Conservation (phyloP, 2,329 filamentous ascomycete genomes). For the Neodidymelliopsis sp. region DNA sequence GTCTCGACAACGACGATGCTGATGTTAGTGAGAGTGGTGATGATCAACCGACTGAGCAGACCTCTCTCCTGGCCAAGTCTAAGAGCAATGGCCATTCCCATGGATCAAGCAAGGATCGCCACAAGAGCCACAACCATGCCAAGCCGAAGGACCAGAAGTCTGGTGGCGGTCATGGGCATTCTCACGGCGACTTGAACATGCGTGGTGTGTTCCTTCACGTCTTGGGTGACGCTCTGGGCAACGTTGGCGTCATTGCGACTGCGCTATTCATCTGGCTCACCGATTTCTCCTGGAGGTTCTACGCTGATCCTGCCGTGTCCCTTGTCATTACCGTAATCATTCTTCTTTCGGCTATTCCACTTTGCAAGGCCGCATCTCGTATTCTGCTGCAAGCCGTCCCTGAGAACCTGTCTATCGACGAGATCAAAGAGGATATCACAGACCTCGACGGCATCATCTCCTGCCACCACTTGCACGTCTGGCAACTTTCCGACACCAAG, state of each 20-base stretch:
- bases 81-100: conserved; percentile 21
- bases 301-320: conserved; percentile 90
- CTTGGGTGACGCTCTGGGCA: conserved; percentile 84
- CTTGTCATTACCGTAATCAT: conserved; percentile 88
- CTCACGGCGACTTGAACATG: conserved; percentile 93
- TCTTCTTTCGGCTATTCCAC: conserved; percentile 75
- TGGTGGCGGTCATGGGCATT: conserved; percentile 72
- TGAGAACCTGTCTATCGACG: conserved; percentile 83
- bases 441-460: conserved; percentile 83
- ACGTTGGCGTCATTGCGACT: conserved; percentile 83
- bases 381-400: conserved; percentile 95
- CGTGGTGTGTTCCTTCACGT: conserved; percentile 73
- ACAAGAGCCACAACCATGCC: conserved; percentile 81
- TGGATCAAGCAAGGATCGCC: conserved; percentile 48
- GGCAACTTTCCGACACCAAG: conserved; percentile 96
- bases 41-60: conserved; percentile 55
- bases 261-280: conserved; percentile 93
- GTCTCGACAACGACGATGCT: conserved; percentile 62
- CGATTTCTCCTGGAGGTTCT: conserved; percentile 79
- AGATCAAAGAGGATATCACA: conserved; percentile 92
- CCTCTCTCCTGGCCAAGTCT: conserved; percentile 45
- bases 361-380: conserved; percentile 80
- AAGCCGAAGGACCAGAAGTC: conserved; percentile 72
- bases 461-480: conserved; percentile 96
- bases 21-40: conserved; percentile 65